Conservation (phyloP, 1,284 basidiomycete genomes). For the Singerocomus inundabilis region DNA sequence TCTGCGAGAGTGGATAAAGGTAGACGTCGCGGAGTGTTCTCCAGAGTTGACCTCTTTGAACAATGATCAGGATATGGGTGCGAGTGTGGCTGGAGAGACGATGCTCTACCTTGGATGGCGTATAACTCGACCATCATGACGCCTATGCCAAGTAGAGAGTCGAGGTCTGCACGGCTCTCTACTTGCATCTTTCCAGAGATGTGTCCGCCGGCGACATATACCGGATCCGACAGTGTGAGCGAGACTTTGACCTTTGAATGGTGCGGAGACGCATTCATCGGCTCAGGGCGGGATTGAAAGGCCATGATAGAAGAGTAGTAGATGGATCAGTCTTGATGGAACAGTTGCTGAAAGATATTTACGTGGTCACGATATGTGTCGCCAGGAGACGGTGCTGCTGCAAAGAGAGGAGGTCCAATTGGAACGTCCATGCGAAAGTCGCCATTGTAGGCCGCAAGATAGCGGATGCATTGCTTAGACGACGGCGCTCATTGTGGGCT, state of each 20-base stretch:
- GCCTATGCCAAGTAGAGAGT: constrained; percentile 61
- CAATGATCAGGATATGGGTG: constrained; percentile 2
- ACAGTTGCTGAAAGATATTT: constrained; percentile 12
- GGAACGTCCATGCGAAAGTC: constrained; percentile 6
- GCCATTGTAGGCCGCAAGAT: constrained; percentile 13
- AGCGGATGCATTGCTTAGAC: constrained; percentile 16
- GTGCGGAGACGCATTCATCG: constrained; percentile 73
- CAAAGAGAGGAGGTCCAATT: not conserved
- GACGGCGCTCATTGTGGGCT: constrained; percentile 19
- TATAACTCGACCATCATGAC: constrained; percentile 73
- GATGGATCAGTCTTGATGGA: not conserved
- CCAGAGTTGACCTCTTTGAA: constrained; percentile 66
- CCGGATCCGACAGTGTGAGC: constrained; percentile 52
- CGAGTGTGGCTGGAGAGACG: not conserved
- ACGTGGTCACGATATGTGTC: constrained; percentile 8
- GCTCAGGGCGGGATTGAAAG: constrained; percentile 47
- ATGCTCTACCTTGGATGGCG: constrained; percentile 60
- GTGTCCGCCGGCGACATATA: constrained; percentile 60
- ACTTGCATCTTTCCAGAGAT: constrained; percentile 74
- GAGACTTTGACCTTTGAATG: constrained; percentile 74
- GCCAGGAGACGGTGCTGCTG: constrained; percentile 3
- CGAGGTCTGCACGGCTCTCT: constrained; percentile 66
- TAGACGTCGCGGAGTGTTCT: constrained; percentile 74
- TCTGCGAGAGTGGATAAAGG: constrained; percentile 64
- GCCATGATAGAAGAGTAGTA: constrained; percentile 22